Conservation (phyloP, 352 stramenopile species). For the Phytophthora boehmeriae region DNA sequence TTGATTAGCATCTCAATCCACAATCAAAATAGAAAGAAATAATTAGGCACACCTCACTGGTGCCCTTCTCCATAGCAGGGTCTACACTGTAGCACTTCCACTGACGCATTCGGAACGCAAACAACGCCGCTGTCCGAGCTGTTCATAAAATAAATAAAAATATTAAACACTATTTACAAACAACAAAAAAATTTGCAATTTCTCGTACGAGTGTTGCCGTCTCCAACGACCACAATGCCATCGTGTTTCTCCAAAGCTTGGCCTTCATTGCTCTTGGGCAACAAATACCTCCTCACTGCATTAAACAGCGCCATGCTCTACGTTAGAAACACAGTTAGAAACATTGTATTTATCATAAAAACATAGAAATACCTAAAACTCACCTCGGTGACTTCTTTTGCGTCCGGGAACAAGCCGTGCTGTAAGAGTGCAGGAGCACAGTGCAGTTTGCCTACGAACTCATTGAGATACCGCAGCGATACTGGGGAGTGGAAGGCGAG, state of each 20-base stretch:
- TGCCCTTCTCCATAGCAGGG: conserved; percentile 70
- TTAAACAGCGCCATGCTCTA: conserved; percentile 90
- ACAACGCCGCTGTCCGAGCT: conserved; percentile 81
- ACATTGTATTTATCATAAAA: conserved; percentile 1
- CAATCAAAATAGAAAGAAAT: not conserved
- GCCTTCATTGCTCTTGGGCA: conserved; percentile 26
- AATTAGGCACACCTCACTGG: conserved; percentile 38
- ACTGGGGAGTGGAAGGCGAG: conserved; percentile 26
- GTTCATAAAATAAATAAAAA: conserved; percentile 11
- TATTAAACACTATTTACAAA: conserved; percentile 1
- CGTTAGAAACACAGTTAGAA: conserved; percentile 3
- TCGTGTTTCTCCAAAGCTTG: conserved; percentile 40
- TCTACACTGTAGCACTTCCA: conserved; percentile 87
- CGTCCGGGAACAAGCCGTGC: conserved; percentile 77
- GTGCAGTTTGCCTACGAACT: conserved; percentile 84
- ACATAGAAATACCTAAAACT: not conserved
- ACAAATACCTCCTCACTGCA: conserved; percentile 67
- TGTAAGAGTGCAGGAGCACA: conserved; percentile 72
- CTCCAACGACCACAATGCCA: conserved; percentile 78
- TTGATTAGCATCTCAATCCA: conserved; percentile 4
- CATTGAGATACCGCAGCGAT: conserved; percentile 84
- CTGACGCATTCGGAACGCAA: conserved; percentile 67
- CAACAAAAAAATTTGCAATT: conserved; percentile 1
- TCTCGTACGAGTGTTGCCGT: conserved; percentile 76
- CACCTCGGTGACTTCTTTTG: conserved; percentile 87